Evolutionary conservation across 2,329 filamentous ascomycete genomes (phyloP).

Genomic region (Calonectria pseudoturangicola): DNA sequence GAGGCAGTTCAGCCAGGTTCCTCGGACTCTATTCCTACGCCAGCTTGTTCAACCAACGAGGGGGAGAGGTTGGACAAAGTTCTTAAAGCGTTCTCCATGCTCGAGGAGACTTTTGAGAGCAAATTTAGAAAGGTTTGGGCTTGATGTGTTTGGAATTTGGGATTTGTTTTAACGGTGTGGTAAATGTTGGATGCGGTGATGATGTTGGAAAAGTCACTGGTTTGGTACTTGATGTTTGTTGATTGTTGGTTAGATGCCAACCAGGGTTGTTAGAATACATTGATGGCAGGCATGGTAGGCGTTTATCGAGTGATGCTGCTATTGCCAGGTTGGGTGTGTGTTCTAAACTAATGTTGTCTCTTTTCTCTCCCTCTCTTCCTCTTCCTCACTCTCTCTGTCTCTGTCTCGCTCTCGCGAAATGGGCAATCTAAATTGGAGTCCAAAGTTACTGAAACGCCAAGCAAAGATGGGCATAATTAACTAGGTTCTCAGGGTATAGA

Average conservation of each 20-base stretch:
- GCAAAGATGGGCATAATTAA: too few species aligned
- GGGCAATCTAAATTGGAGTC: too few species aligned
- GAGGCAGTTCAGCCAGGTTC: slow-evolving; percentile 47
- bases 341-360: too few species aligned
- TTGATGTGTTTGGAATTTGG: slow-evolving; percentile 53
- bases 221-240: background rate
- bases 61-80: slow-evolving; percentile 72
- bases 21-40: background rate
- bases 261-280: too few species aligned
- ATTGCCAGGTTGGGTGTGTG: too few species aligned
- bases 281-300: too few species aligned
- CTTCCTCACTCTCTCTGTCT: too few species aligned
- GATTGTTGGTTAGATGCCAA: background rate
- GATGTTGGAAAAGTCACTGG: background rate
- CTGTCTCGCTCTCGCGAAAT: too few species aligned
- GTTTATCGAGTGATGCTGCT: too few species aligned
- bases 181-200: background rate
- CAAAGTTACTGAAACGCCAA: too few species aligned
- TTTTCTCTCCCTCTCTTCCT: too few species aligned
- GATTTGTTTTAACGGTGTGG: background rate
- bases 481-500: too few species aligned
- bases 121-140: slow-evolving; percentile 79
- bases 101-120: slow-evolving; percentile 76
- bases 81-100: slow-evolving; percentile 73
- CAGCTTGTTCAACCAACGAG: slow-evolving; percentile 55